Percentiles rank a stretch among this genome's conserved stretches.
These are phyloP conservation scores for Ascochyta koolunga DNA, from an alignment of 2,329 filamentous ascomycete genomes.

Conservation along the genomic window DNA sequence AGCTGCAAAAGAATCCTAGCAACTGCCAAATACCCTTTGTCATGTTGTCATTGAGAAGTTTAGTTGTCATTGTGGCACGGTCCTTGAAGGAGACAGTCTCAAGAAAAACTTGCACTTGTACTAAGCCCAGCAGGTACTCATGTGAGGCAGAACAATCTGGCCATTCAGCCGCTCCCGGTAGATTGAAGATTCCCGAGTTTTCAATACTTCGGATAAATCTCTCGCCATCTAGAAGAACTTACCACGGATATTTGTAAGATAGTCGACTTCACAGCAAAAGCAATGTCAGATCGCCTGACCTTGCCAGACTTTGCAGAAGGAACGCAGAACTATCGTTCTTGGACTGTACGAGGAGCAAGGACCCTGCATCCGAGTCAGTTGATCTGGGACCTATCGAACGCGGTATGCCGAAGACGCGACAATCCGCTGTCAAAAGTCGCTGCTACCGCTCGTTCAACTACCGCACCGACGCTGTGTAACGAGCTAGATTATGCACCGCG, in stretches of 20 bases:
- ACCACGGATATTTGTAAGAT: neutral
- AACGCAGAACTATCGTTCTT: neutral
- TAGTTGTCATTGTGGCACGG: constrained; percentile 5
- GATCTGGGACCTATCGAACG: neutral
- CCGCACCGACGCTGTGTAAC: constrained; percentile 28
- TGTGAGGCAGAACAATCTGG: neutral
- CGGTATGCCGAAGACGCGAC: constrained; percentile 8
- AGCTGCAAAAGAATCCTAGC: neutral
- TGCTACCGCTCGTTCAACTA: constrained; percentile 22
- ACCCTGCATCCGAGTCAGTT: constrained; percentile 13
- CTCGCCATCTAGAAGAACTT: neutral
- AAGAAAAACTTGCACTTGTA: neutral
- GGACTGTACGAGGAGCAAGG: neutral
- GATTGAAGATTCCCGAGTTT: neutral
- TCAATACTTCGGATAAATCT: neutral
- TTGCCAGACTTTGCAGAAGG: neutral
- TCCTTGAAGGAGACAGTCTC: neutral
- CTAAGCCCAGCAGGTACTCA: constrained; percentile 11
- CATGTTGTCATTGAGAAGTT: constrained; percentile 6
- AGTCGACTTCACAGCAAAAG: neutral
- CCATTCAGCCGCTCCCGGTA: neutral
- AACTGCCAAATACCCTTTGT: neutral
- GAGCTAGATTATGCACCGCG: constrained; percentile 46
- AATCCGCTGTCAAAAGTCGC: constrained; percentile 23
- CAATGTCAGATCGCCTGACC: neutral